Percentiles rank a stretch among this genome's conserved stretches.
Conservation (phyloP, 495 filamentous ascomycete species). For the Neurospora sublineolata region DNA sequence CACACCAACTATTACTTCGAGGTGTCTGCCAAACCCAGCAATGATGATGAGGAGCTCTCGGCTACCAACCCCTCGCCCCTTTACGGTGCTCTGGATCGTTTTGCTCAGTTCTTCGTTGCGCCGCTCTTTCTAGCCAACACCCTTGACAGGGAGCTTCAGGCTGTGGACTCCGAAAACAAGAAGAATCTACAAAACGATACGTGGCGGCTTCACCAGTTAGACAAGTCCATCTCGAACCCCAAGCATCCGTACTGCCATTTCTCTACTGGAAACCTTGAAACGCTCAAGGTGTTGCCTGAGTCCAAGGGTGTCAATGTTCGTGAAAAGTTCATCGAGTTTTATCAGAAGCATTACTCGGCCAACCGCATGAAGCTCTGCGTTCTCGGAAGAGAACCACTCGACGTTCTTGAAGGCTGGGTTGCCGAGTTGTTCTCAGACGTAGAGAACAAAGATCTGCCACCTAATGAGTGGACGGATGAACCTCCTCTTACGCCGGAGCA, state of each 20-base stretch:
- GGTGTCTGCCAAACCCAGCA: conserved; percentile 60
- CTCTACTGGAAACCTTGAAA: conserved; percentile 86
- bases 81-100: conserved; percentile 84
- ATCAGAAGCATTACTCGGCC: conserved; percentile 83
- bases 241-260: conserved; percentile 93
- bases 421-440: conserved; percentile 74
- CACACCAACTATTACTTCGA: conserved; percentile 99
- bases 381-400: conserved; percentile 76
- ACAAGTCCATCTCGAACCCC: conserved; percentile 80
- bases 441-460: conserved; percentile 71
- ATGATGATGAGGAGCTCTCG: conserved; percentile 38
- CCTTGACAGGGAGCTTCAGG: conserved; percentile 79
- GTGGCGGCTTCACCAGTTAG: conserved; percentile 87
- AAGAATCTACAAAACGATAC: conserved; percentile 95
- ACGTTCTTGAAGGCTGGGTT: conserved; percentile 82
- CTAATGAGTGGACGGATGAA: conserved; percentile 70
- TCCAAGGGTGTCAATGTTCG: conserved; percentile 76
- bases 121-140: conserved; percentile 86
- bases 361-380: conserved; percentile 95
- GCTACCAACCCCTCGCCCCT: conserved; percentile 56
- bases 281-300: conserved; percentile 74
- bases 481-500: conserved; percentile 55
- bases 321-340: conserved; percentile 89
- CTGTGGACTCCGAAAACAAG: conserved; percentile 98
- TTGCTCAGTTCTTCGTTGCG: conserved; percentile 93